Evolutionary conservation across 2,329 filamentous ascomycete species (phyloP).

Genomic region (Cryphonectria naterciae): DNA sequence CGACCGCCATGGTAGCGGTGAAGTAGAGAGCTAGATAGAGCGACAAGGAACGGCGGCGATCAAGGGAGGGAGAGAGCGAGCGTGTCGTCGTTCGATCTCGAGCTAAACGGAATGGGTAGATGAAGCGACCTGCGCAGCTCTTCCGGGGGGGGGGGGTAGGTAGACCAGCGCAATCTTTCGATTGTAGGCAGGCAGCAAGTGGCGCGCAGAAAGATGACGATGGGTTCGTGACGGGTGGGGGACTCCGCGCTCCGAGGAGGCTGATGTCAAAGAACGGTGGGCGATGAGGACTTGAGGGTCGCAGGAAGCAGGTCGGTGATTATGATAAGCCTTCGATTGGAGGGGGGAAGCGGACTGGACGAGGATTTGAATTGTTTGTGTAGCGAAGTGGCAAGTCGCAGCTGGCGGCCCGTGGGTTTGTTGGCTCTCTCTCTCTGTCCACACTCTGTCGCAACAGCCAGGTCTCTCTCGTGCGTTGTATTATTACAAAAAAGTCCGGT

Average conservation of each 20-base stretch:
- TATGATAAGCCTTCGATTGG: conserved; percentile 22
- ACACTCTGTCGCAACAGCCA: not conserved
- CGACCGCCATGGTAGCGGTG: conserved; percentile 57
- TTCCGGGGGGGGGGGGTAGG: not conserved
- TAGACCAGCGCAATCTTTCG: not conserved
- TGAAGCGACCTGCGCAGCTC: conserved; percentile 28
- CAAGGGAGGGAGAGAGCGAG: not conserved
- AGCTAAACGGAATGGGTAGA: conserved; percentile 2
- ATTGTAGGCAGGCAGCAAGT: not conserved
- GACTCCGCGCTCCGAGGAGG: not conserved
- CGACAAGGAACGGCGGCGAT: not conserved
- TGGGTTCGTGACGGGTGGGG: not conserved
- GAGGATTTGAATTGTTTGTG: conserved; percentile 4
- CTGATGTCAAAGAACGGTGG: no score
- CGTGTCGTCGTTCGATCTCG: conserved; percentile 5
- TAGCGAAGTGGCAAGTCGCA: conserved; percentile 22
- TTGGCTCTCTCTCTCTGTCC: no score
- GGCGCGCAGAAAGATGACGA: not conserved
- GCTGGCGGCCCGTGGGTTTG: conserved; percentile 24
- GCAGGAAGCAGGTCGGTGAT: conserved; percentile 17
- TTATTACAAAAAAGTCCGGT: conserved; percentile 18
- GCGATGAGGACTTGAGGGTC: conserved; percentile 14
- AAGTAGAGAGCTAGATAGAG: not conserved
- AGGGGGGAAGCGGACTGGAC: conserved; percentile 14
- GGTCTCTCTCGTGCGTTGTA: conserved; percentile 14